Percentiles rank a stretch among this genome's conserved stretches.
These are phyloP conservation scores for Beta macrorhiza DNA, from an alignment of 179 eudicot genomes.

Conservation along the genomic window DNA sequence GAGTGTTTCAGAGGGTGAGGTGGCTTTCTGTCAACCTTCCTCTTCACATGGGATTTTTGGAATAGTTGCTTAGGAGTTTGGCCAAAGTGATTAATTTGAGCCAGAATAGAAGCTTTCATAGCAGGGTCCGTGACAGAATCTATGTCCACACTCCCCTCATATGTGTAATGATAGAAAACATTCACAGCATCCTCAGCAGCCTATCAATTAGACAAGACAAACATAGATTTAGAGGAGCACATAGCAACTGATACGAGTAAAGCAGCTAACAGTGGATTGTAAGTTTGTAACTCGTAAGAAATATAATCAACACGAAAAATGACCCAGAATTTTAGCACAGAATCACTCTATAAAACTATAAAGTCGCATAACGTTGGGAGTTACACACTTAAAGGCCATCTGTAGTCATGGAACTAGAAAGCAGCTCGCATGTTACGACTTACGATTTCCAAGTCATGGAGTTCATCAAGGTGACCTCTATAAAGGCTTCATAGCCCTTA, in stretches of 20 bases:
- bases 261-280: background rate
- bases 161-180: conserved; percentile 97
- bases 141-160: conserved; percentile 94
- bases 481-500: background rate
- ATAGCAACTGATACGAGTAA: conserved; percentile 6
- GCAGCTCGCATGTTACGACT: background rate
- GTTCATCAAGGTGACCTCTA: background rate
- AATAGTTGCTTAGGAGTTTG: conserved; percentile 97
- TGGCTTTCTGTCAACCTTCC: conserved; percentile 60
- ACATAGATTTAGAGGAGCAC: conserved; percentile 19
- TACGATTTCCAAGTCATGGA: background rate
- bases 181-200: conserved; percentile 97
- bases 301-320: conserved; percentile 11
- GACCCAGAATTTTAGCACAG: background rate
- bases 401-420: background rate
- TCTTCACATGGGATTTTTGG: conserved; percentile 79
- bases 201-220: conserved; percentile 44
- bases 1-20: conserved; percentile 75
- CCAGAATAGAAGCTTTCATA: conserved; percentile 96
- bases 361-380: background rate
- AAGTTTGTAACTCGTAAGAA: background rate
- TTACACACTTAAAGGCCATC: background rate
- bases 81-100: conserved; percentile 97
- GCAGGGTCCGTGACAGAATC: conserved; percentile 92
- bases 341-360: background rate